Evolutionary conservation across 169 alveolate species (phyloP).

Genomic region (Plasmodium fragile): DNA sequence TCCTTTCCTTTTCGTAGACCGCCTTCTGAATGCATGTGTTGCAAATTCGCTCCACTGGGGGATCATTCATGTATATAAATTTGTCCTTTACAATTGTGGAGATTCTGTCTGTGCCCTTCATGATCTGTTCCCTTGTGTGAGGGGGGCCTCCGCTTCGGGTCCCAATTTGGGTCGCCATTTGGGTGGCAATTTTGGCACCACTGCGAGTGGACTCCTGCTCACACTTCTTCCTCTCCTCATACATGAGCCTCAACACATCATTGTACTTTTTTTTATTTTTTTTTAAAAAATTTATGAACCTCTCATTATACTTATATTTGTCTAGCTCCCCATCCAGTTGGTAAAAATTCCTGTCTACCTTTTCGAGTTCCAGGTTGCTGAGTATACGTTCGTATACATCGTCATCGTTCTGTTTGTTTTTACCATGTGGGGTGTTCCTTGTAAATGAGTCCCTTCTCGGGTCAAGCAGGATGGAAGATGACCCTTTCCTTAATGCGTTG

Average conservation of each 20-base stretch:
- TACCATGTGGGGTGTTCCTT: not conserved
- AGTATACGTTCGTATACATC: slow-evolving; percentile 25
- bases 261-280: slow-evolving; percentile 60
- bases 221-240: slow-evolving; percentile 14
- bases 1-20: slow-evolving; percentile 35
- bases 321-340: slow-evolving; percentile 29
- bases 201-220: too few relatives aligned
- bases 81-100: slow-evolving; percentile 12
- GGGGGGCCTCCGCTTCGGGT: not conserved
- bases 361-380: slow-evolving; percentile 18
- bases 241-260: slow-evolving; percentile 52
- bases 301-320: slow-evolving; percentile 60
- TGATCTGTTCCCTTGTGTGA: not conserved
- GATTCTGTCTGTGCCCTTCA: not conserved
- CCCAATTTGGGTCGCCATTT: not conserved
- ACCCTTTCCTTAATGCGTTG: not conserved
- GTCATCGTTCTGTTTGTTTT: not conserved
- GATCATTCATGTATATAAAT: slow-evolving; percentile 34
- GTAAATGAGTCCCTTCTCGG: not conserved
- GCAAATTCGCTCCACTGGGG: not conserved
- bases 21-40: slow-evolving; percentile 22
- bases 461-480: not conserved
- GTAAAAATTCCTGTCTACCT: slow-evolving; percentile 24
- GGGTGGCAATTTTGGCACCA: too few relatives aligned
- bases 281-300: slow-evolving; percentile 42